Conservation (phyloP, 2,329 filamentous ascomycete species). For the Penicillium sp. region DNA sequence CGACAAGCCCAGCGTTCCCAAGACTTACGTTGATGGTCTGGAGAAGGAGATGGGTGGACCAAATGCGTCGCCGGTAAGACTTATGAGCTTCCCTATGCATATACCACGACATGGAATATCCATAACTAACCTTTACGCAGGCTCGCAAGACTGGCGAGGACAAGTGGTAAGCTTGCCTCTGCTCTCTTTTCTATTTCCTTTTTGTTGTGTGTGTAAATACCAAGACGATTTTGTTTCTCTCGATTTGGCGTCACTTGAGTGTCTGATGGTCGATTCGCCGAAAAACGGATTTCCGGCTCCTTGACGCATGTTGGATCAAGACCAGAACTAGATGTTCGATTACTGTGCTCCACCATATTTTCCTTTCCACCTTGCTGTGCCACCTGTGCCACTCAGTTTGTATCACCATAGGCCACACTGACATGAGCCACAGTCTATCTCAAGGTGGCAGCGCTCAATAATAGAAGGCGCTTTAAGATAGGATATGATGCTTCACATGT, state of each 20-base stretch:
- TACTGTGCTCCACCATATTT: neutral
- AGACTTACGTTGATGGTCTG: constrained; percentile 68
- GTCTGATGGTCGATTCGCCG: constrained; percentile 22
- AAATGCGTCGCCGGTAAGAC: constrained; percentile 61
- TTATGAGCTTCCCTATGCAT: constrained; percentile 35
- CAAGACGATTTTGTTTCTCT: constrained; percentile 35
- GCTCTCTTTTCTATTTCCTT: constrained; percentile 13
- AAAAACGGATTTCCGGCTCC: constrained; percentile 10
- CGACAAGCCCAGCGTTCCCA: constrained; percentile 67
- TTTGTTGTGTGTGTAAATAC: constrained; percentile 43
- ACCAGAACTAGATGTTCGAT: constrained; percentile 15
- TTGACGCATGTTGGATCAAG: constrained; percentile 15
- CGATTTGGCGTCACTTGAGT: constrained; percentile 32
- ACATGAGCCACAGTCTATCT: neutral
- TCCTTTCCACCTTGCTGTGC: neutral
- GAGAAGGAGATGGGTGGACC: constrained; percentile 73
- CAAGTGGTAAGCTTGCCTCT: constrained; percentile 33
- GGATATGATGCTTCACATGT: neutral
- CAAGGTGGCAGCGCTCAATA: neutral
- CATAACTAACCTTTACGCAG: constrained; percentile 25
- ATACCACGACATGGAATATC: neutral
- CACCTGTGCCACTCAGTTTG: neutral
- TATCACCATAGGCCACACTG: neutral
- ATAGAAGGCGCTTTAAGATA: neutral
- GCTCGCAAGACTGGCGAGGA: constrained; percentile 41